Evolutionary conservation across 257 asterid genomes (phyloP).

Genomic region (Leonotis leonurus): DNA sequence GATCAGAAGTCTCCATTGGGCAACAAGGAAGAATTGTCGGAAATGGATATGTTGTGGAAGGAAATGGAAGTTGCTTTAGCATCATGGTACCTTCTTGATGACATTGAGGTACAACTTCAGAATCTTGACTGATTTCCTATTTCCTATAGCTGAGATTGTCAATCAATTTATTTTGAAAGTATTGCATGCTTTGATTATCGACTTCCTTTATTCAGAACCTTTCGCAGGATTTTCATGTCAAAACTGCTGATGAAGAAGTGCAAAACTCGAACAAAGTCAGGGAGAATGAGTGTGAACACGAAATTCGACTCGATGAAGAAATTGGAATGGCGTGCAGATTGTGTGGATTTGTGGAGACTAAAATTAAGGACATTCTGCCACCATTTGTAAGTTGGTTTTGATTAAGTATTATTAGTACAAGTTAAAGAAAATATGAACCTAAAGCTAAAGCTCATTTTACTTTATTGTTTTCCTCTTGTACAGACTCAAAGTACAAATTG

Average conservation of each 20-base stretch:
- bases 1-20: conserved; percentile 26
- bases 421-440: too few species aligned
- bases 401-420: neutral
- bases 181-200: neutral
- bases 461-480: neutral
- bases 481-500: conserved; percentile 37
- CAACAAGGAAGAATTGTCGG: conserved; percentile 62
- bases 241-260: conserved; percentile 25
- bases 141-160: too few species aligned
- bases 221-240: conserved; percentile 38
- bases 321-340: conserved; percentile 70
- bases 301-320: conserved; percentile 69
- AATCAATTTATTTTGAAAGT: too few species aligned
- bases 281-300: conserved; percentile 57
- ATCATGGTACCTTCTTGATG: conserved; percentile 72
- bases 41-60: conserved; percentile 83
- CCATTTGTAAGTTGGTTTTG: conserved; percentile 59
- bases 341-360: conserved; percentile 73
- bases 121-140: neutral
- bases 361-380: conserved; percentile 81
- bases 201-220: neutral
- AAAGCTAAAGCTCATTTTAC: too few species aligned
- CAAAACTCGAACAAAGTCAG: conserved; percentile 21
- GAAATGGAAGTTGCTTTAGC: conserved; percentile 95
- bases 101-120: conserved; percentile 46